Evolutionary conservation across 495 filamentous ascomycete species (phyloP).

Genomic region (Lindgomyces ingoldianus): DNA sequence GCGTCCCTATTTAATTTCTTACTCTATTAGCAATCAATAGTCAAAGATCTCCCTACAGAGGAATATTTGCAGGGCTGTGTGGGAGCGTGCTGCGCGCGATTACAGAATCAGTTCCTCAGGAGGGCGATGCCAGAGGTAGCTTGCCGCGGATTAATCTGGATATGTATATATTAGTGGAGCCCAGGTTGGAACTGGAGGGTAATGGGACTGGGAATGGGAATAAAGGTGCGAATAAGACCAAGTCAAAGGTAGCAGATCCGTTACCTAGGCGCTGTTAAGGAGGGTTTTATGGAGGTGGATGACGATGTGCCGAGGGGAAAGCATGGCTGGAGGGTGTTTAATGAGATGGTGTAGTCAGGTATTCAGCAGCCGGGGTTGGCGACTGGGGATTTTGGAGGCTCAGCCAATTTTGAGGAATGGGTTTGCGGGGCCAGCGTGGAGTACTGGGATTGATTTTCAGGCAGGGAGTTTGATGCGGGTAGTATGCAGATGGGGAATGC

Average conservation of each 20-base stretch:
- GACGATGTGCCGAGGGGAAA: conserved; percentile 22
- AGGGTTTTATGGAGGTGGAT: conserved; percentile 30
- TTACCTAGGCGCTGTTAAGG: conserved; percentile 24
- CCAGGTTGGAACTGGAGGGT: not conserved
- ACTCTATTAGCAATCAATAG: conserved; percentile 23
- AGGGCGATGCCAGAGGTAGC: not conserved
- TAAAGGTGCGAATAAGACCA: not conserved
- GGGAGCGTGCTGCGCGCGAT: conserved; percentile 20
- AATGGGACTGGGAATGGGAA: not conserved
- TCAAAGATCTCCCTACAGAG: conserved; percentile 24
- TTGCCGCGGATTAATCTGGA: conserved; percentile 10
- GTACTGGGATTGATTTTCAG: conserved; percentile 4
- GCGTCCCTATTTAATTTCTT: conserved; percentile 21
- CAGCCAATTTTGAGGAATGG: not conserved
- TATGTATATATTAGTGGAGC: not conserved
- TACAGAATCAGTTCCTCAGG: conserved; percentile 9
- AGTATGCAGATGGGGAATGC: not conserved
- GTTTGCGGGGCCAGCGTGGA: conserved; percentile 8
- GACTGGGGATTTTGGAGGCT: conserved; percentile 15
- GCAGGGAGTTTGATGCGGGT: not conserved
- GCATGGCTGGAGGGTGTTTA: conserved; percentile 29
- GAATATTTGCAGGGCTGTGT: conserved; percentile 21
- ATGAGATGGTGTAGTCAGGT: conserved; percentile 25
- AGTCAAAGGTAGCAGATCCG: conserved; percentile 3
- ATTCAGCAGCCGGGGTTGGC: conserved; percentile 18